Evolutionary conservation across 495 filamentous ascomycete genomes (phyloP), one percentile per base, ranked within the genome.

Genomic region (Penicillium flavigenum): DNA sequence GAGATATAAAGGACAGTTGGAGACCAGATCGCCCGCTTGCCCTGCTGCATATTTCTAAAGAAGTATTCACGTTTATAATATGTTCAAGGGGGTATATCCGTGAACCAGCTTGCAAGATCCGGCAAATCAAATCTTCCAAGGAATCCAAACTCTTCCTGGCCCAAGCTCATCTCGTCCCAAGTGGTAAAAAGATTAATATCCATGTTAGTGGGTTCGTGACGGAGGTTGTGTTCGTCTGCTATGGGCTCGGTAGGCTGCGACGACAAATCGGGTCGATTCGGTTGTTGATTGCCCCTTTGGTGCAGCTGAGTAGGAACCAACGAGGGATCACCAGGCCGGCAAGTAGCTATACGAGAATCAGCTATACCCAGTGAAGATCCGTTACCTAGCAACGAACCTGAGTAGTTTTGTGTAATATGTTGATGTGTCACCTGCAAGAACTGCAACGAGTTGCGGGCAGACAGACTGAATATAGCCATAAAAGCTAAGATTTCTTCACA

Each of bases 41-140:
- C 36, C 36, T 39, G n/a, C 9, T 39, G 6, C 16, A 17, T 17
- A 9, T 39, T 17, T 38, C 6, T 39, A 17, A 7, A 39, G 2
- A 7, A 39, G 2, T 17, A 17, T 39, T 39, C n/a, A 17, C 16
- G n/a, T 8, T 4, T 8, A 17, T 39, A n/a, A 31, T 32, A 19
- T 32, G n/a, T 59, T 58, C 11, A 58, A 36, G 56, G 47, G 3
- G 68, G 55, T 68, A 82, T 46, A 55, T 69, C 63, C 0, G 62
- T 49, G 31, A 71, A 65, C 66, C 65, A 71, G 47, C 58, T 63
- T 66, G 81, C 66, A 66, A 82, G 64, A 68, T 72, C 69, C 1
- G 62, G 62, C 20, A 72, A 47, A 57, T 71, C 68, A 41, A 70
- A 65, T 57, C 63, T 57, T 4, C 65, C 63, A 26, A 68, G 54